Evolutionary conservation across 31 red algal genomes (phyloP).

Genomic region (Bonnemaisonia californica): DNA sequence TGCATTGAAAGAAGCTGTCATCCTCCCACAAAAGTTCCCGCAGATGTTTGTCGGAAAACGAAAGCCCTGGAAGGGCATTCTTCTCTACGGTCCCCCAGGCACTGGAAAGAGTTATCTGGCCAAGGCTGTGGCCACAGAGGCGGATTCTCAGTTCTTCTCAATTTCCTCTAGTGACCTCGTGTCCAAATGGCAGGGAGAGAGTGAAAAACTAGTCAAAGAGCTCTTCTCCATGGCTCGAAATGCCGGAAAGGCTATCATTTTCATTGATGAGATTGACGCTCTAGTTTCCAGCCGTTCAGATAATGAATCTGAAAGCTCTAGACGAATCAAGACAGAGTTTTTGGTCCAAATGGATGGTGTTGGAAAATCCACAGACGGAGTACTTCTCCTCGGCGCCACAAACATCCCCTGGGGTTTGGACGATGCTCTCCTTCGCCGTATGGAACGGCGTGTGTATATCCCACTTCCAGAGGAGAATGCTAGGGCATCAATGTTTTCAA

Average conservation of each 20-base stretch:
- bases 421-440: constrained; percentile 80
- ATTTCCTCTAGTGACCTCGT: constrained; percentile 74
- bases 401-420: constrained; percentile 92
- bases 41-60: constrained; percentile 84
- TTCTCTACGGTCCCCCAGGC: constrained; percentile 91
- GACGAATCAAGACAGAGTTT: constrained; percentile 89
- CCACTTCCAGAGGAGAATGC: constrained; percentile 81
- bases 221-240: constrained; percentile 83
- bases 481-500: constrained; percentile 70
- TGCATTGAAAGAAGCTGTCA: constrained; percentile 85
- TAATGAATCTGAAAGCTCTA: constrained; percentile 66
- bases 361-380: constrained; percentile 73
- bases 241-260: constrained; percentile 61
- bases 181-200: constrained; percentile 90
- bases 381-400: constrained; percentile 87
- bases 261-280: constrained; percentile 95
- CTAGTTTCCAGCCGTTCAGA: constrained; percentile 67
- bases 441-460: constrained; percentile 88
- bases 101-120: constrained; percentile 87
- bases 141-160: constrained; percentile 63
- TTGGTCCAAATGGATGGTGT: constrained; percentile 91
- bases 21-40: constrained; percentile 81
- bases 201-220: constrained; percentile 85
- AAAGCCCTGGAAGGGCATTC: constrained; percentile 86
- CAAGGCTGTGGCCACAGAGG: constrained; percentile 88